Conservation (phyloP, 2,329 filamentous ascomycete species). For the Sporothrix sp. region DNA sequence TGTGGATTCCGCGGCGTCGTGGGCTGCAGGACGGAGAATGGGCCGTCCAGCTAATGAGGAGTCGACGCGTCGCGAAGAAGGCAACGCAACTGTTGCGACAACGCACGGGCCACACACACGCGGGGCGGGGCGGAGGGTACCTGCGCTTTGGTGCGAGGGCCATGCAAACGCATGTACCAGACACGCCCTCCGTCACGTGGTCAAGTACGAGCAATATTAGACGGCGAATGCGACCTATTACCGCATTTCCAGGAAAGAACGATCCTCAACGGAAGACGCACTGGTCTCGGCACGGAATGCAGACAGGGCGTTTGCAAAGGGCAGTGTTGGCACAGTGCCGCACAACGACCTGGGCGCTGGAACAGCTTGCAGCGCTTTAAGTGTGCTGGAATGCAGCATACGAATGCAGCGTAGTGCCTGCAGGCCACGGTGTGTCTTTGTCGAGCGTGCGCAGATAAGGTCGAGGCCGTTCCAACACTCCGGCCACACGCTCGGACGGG, state of each 20-base stretch:
- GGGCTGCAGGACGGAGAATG: not conserved
- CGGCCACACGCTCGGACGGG: too few species aligned
- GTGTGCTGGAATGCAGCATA: not conserved
- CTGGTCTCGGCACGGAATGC: too few species aligned
- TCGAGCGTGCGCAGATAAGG: not conserved
- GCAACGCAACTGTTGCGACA: constrained; percentile 5
- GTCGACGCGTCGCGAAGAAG: constrained; percentile 18
- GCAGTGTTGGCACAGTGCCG: too few species aligned
- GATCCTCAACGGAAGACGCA: too few species aligned
- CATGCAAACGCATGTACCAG: not conserved
- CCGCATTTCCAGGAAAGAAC: too few species aligned
- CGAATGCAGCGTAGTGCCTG: not conserved
- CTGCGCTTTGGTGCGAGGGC: not conserved
- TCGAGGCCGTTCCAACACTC: not conserved
- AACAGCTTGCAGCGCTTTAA: too few species aligned
- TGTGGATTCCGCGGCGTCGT: constrained; percentile 9
- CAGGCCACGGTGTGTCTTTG: too few species aligned
- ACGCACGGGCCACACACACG: constrained; percentile 15
- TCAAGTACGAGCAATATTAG: too few species aligned
- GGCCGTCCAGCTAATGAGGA: constrained; percentile 13
- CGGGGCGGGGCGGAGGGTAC: constrained; percentile 12
- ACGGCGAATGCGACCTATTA: too few species aligned
- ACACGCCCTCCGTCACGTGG: not conserved
- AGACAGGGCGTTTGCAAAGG: too few species aligned
- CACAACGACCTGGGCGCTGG: too few species aligned